Conservation (phyloP, 1,284 basidiomycete species). For the Austroboletus novae-zelandiae region DNA sequence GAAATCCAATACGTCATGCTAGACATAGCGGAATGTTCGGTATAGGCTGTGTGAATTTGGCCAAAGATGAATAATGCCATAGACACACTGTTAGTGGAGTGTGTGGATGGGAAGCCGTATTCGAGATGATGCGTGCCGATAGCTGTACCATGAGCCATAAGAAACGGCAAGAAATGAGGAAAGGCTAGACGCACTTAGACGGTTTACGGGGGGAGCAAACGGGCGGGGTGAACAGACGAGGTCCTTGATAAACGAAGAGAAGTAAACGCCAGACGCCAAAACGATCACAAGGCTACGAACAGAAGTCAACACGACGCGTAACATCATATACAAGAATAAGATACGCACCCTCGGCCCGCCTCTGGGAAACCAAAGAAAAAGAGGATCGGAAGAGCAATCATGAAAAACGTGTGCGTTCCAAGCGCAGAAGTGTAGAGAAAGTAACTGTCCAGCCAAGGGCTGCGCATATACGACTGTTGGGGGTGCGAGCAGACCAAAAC, state of each 20-base stretch:
- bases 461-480: constrained; percentile 54
- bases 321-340: not conserved
- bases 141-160: constrained; percentile 41
- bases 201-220: constrained; percentile 85
- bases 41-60: constrained; percentile 49
- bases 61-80: constrained; percentile 79
- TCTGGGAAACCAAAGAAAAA: constrained; percentile 81
- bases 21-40: constrained; percentile 39
- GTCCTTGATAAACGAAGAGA: constrained; percentile 86
- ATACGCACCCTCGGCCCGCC: constrained; percentile 61
- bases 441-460: constrained; percentile 77
- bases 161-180: not conserved
- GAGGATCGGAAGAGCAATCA: constrained; percentile 81
- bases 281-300: constrained; percentile 63
- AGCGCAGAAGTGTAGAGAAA: constrained; percentile 90
- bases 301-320: not conserved
- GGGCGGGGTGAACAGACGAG: constrained; percentile 90
- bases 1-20: constrained; percentile 41
- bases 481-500: not conserved
- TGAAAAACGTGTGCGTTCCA: constrained; percentile 94
- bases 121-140: constrained; percentile 84
- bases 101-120: constrained; percentile 96
- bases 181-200: constrained; percentile 62
- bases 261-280: constrained; percentile 81
- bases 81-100: constrained; percentile 89